These are phyloP conservation scores for Lojkania enalia DNA, from an alignment of 2,329 filamentous ascomycete species.

Conservation along the genomic window DNA sequence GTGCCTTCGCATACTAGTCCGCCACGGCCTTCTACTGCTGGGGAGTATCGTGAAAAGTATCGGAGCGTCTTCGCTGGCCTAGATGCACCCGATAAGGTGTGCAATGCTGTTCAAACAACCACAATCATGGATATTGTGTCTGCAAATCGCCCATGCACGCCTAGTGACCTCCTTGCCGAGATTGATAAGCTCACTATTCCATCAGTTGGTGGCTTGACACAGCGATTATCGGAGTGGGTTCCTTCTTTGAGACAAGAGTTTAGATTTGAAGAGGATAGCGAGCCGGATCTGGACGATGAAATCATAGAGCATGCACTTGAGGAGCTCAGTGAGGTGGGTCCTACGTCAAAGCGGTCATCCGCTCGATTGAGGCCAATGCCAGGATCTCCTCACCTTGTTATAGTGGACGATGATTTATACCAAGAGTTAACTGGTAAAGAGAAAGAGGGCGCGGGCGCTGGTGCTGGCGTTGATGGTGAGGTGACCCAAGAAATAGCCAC, in stretches of 20 bases:
- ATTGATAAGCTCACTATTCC: conserved; percentile 52
- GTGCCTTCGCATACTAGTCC: conserved; percentile 36
- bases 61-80: conserved; percentile 51
- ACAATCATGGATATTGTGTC: conserved; percentile 18
- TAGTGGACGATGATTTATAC: conserved; percentile 40
- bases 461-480: conserved; percentile 13
- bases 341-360: conserved; percentile 39
- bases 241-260: conserved; percentile 49
- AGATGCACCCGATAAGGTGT: conserved; percentile 22
- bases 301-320: conserved; percentile 44
- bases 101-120: conserved; percentile 12
- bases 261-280: conserved; percentile 37
- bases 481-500: neutral
- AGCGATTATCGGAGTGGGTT: conserved; percentile 51
- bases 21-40: conserved; percentile 39
- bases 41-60: conserved; percentile 50
- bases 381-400: conserved; percentile 35
- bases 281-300: conserved; percentile 40
- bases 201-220: conserved; percentile 49
- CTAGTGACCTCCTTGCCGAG: conserved; percentile 49
- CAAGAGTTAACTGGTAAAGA: conserved; percentile 34
- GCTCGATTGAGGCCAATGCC: conserved; percentile 39
- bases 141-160: conserved; percentile 42
- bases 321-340: conserved; percentile 33
- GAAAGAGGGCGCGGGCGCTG: conserved; percentile 16